Conservation (phyloP, 148 eudicot genomes). For the Camellia lanceoleosa region DNA sequence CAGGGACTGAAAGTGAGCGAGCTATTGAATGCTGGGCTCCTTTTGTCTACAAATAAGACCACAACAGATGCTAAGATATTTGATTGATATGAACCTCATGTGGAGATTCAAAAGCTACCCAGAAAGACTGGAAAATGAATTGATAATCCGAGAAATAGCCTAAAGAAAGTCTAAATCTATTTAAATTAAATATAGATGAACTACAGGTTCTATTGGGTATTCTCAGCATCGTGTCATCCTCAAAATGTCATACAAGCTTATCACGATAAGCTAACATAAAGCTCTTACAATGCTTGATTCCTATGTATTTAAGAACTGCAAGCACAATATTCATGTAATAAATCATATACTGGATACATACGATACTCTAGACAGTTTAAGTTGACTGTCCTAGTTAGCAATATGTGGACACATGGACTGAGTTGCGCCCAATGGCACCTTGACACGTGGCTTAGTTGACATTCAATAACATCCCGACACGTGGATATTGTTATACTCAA, state of each 20-base stretch:
- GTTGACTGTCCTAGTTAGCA: background rate
- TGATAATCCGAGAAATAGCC: background rate
- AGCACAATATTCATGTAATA: background rate
- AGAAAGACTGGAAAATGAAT: background rate
- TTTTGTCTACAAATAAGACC: constrained; percentile 48
- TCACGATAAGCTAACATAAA: background rate
- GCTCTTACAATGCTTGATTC: background rate
- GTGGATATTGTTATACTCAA: background rate
- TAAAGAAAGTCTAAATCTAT: background rate
- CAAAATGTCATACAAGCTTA: background rate
- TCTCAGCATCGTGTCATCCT: background rate
- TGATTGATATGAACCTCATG: background rate
- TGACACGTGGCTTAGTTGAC: background rate
- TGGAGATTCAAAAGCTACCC: background rate
- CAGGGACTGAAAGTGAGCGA: constrained; percentile 76
- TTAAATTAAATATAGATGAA: background rate
- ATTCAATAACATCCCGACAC: background rate
- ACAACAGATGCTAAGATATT: constrained; percentile 4
- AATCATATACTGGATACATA: background rate
- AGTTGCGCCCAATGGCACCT: background rate
- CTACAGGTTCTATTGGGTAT: background rate
- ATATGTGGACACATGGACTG: background rate
- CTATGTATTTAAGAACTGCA: background rate
- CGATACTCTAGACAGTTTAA: background rate
- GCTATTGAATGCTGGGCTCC: constrained; percentile 40